These are phyloP conservation scores for Leccinum pellstonianum DNA, from an alignment of 768 basidiomycete species.

Conservation along the genomic window DNA sequence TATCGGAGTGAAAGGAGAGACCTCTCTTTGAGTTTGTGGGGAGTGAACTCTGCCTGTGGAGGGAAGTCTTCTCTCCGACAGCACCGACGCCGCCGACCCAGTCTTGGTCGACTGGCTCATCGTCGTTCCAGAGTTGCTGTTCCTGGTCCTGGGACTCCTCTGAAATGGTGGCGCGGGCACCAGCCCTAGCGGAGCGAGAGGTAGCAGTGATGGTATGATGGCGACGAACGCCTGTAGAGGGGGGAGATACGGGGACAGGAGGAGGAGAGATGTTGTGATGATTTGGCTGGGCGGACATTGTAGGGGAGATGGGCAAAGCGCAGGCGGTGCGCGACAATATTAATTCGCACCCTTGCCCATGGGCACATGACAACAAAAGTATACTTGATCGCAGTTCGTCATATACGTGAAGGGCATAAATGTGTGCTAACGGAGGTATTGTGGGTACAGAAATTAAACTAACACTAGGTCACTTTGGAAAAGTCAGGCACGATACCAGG, in stretches of 20 bases:
- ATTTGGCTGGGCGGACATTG: slow-evolving; percentile 39
- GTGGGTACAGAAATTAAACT: neutral
- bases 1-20: slow-evolving; percentile 29
- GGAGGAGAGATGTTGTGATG: slow-evolving; percentile 42
- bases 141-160: slow-evolving; percentile 63
- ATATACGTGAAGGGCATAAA: neutral
- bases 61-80: slow-evolving; percentile 76
- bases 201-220: slow-evolving; percentile 83
- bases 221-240: slow-evolving; percentile 58
- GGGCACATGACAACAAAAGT: slow-evolving; percentile 18
- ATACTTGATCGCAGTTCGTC: neutral
- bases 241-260: slow-evolving; percentile 37
- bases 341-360: slow-evolving; percentile 26
- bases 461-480: neutral
- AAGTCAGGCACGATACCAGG: slow-evolving; percentile 34
- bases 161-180: slow-evolving; percentile 61
- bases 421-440: slow-evolving; percentile 8
- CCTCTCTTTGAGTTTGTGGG: slow-evolving; percentile 80
- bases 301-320: slow-evolving; percentile 1
- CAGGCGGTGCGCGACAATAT: neutral
- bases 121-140: slow-evolving; percentile 63
- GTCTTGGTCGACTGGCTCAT: slow-evolving; percentile 75
- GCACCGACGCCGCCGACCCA: slow-evolving; percentile 82
- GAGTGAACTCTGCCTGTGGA: slow-evolving; percentile 79
- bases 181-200: slow-evolving; percentile 60